These are phyloP conservation scores for Diaporthe sp. DNA, from an alignment of 2,329 filamentous ascomycete genomes.

Conservation along the genomic window DNA sequence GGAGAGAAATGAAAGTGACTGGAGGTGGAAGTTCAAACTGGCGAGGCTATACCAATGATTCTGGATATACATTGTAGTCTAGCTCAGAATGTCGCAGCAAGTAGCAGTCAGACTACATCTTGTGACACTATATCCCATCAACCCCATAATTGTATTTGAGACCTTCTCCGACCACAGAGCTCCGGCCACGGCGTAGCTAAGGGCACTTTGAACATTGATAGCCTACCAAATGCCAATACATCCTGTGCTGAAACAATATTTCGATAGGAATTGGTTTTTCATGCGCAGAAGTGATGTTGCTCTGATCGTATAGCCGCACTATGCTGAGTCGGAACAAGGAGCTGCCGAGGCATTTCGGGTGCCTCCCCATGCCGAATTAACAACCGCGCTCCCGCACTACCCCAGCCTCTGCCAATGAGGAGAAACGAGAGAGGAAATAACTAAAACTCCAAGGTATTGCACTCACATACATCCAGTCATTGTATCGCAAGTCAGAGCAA, in stretches of 20 bases:
- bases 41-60: neutral
- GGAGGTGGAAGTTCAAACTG: too few relatives aligned
- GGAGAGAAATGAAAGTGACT: too few relatives aligned
- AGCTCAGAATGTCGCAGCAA: neutral
- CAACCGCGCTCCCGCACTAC: neutral
- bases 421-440: neutral
- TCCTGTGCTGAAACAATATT: neutral
- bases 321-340: constrained; percentile 6
- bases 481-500: neutral
- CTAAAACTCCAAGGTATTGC: neutral
- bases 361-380: neutral
- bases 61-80: neutral
- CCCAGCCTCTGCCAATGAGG: neutral
- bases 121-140: neutral
- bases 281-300: neutral
- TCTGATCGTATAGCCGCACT: neutral
- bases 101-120: neutral
- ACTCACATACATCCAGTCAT: neutral
- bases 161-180: neutral
- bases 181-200: neutral
- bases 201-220: too few relatives aligned
- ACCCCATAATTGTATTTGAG: neutral
- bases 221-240: neutral
- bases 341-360: constrained; percentile 9
- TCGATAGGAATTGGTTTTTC: neutral